Evolutionary conservation across 129 eudicot species (phyloP), one percentile per base, ranked within the genome.

Genomic region (Artemisia argyi): DNA sequence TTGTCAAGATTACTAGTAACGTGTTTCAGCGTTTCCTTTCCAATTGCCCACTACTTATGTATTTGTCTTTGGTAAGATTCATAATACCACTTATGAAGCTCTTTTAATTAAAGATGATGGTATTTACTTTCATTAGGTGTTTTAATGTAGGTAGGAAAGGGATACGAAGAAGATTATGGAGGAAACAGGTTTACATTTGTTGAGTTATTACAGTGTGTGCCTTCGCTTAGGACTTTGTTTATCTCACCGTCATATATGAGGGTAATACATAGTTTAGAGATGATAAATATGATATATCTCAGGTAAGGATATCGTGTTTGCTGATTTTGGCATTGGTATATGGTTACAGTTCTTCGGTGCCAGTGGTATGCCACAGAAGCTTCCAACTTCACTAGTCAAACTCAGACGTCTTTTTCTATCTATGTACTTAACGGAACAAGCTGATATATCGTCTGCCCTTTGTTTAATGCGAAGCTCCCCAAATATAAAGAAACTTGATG

Each of bases 21-120:
- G 26, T 18, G 28, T 30, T 72, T 32, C 18, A 20, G 11, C 17
- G 13, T 35, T 79, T 78, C 24, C 75, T 79, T 16, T 65, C 78
- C 64, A 72, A 47, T 17, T 79, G 74, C 65, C 83, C 75, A 0
- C 51, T 49, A 20, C 79, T 79, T 11, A 64, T 52, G 22, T 3
- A 42, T 5, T 0, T 74, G 39, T 0, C 3, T 24, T 24, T 79
- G 69, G 58, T 68, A 58, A 59, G 73, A 35, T 53, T 7, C 51
- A 52, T 52, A 15, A 8, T 8, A 69, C 11, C 62, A 69, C 20
- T n/a, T 24, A 24, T 30, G 49, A 52, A 52, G 28, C 7, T 53
- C 16, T 17, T 51, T 4, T n/a, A 10, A 30, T 50, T 4, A 9
- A 49, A 19, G 72, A 11, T 50, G 9, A 17, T 20, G 14, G 12